Evolutionary conservation across 2,329 filamentous ascomycete species (phyloP), one percentile per base, ranked within the genome.

Genomic region (Apiospora aurea): DNA sequence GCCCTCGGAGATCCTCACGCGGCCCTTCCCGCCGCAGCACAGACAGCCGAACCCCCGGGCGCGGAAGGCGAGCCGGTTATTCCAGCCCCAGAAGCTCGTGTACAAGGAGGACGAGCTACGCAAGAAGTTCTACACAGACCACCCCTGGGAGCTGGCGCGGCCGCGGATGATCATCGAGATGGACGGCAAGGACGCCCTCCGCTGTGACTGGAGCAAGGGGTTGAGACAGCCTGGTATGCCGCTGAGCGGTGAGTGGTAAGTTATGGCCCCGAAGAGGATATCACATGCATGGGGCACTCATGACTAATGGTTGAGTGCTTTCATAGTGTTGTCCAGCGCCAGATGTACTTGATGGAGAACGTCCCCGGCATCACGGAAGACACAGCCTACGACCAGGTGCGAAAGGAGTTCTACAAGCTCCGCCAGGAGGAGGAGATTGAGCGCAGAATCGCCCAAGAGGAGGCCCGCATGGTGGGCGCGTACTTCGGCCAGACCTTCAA

Each of bases 121-220:
- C 75, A 87, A 84, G 76, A 90, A 91, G 41, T 99, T 98, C 85
- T 99, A 94, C 85, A 90, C 88, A 79, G 96, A 99, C 82, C 96
- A 99, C 81, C 96, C 96, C 6, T 99, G 96, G 96, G 96, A 99
- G 83, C 85, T 99, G 79, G 96, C 96, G 24, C 89, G 96, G 74
- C 96, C 96, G 71, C 89, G 94, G 76, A 87, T 97, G 72, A 86
- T 99, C 67, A 84, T 98, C 13, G 96, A 99, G 83, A 86, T 91
- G 76, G 93, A 96, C 78, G 96, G 96, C 70, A 93, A 92, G 80
- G 96, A 99, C 79, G 86, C 90, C 69, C 89, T 92, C 80, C 86
- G 84, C 71, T 91, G 90, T 78, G 90, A 98, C 82, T 98, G 96
- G 96, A 93, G 92, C 76, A 91, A 83, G 77, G 89, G 87, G 34